Base-by-base conservation (phyloP, 2,329 filamentous ascomycete species). In the Helotiales sp. region DNA sequence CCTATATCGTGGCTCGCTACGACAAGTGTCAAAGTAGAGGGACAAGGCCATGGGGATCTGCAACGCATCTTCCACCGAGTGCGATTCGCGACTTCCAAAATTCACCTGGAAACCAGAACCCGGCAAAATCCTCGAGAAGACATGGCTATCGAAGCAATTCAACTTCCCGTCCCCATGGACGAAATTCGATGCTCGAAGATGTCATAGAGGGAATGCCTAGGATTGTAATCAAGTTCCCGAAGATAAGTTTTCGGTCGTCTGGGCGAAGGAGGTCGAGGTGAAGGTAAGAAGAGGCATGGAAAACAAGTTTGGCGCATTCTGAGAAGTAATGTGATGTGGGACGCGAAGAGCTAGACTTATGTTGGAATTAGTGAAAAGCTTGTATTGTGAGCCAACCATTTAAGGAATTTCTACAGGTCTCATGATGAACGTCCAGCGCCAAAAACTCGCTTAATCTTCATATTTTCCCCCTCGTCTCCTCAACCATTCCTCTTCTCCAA, bases 401-500 rank as follows among this genome's bases (percentile, higher is more conserved):
- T n/a, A n/a, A n/a, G n/a, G n/a, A n/a, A n/a, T n/a, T n/a, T n/a
- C n/a, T n/a, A n/a, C n/a, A n/a, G n/a, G n/a, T n/a, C n/a, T n/a
- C n/a, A n/a, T n/a, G n/a, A n/a, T n/a, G n/a, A n/a, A n/a, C n/a
- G n/a, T n/a, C n/a, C n/a, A n/a, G n/a, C n/a, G n/a, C n/a, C n/a
- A n/a, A n/a, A n/a, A n/a, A n/a, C n/a, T n/a, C n/a, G n/a, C n/a
- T n/a, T n/a, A n/a, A n/a, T n/a, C n/a, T n/a, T n/a, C n/a, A n/a
- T n/a, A n/a, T n/a, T n/a, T n/a, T n/a, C n/a, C n/a, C n/a, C n/a
- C n/a, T n/a, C n/a, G n/a, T n/a, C n/a, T n/a, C n/a, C 10, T 59
- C 55, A 65, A 6, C 67, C 67, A 37, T 63, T 43, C 32, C 71
- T 63, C 63, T 73, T 75, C 60, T 75, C 72, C 52, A 75, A 65